Base-by-base conservation (phyloP, 768 basidiomycete species). In the Cystobasidiopsis lactophilus region DNA sequence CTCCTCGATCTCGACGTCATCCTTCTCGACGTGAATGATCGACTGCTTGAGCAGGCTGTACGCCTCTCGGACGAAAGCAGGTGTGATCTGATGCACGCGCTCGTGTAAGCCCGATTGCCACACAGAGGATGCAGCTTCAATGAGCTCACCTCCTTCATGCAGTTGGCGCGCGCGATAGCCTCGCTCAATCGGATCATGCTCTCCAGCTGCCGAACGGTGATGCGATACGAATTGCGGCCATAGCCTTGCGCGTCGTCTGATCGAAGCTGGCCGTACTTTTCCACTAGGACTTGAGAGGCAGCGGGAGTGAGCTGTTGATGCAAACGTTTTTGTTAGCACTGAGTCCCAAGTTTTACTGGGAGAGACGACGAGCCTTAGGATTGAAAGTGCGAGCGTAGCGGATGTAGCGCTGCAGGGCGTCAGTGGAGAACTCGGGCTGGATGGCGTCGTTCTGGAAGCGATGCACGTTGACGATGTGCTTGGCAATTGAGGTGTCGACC, bases 1-100 rank as follows among this genome's bases (percentile, higher is more conserved):
- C 59, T 89, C 85, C 63, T 96, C 93, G 66, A 96, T 83, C 64
- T 93, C 86, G 62, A 98, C 79, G 61, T 96, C 91, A 64, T 98
- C 93, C 66, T 96, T 88, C 64, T 98, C 93, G 55, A 98, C 89
- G 63, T 96, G 93, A 61, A 98, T 95, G 68, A 98, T 98, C 2
- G 93, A 96, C 65, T 93, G 89, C 24, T 84, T 78, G 13, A 98
- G 72, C 19, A 98, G 78, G 40, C 77, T 79, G 68, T 83, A 96
- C 2, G 93, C 93, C 67, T 98, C 93, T 38, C 88, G 78, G 21
- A 98, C 91, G 64, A 91, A 89, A 2, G 76, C 80, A 5, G 91
- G 88, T 0, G 77, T 83, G 61, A 98, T 96, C 84, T 91, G 51
- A 5, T 7, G 16, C 3, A 9, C 18, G 29, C 37, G n/a, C n/a